A percentile compares a stretch with the other conserved stretches of the same genome.
Conservation (phyloP, 306 rosid species). For the Rosa lucieae region DNA sequence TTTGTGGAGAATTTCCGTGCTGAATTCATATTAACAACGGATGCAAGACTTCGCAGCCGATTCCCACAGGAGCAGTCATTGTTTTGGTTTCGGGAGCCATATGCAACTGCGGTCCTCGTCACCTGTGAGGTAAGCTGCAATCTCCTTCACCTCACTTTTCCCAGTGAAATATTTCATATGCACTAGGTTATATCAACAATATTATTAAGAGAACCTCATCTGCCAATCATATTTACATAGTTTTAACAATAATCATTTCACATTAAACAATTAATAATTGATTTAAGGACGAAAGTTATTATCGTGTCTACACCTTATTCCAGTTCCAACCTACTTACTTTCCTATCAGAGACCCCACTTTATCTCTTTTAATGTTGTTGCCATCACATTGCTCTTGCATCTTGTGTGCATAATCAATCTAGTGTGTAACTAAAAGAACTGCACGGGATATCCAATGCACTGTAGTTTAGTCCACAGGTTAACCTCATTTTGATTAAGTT, state of each 20-base stretch:
- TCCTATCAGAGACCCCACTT: background rate
- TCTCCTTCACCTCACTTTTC: constrained; percentile 17
- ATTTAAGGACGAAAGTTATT: background rate
- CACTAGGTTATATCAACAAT: background rate
- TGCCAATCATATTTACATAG: background rate
- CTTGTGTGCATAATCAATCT: background rate
- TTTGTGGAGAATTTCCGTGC: constrained; percentile 65
- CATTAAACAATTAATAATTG: background rate
- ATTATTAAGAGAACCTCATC: background rate
- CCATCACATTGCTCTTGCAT: background rate
- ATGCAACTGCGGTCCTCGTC: constrained; percentile 84
- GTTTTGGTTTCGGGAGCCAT: constrained; percentile 96
- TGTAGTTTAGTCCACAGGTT: background rate
- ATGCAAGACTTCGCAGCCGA: constrained; percentile 91
- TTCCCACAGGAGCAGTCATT: constrained; percentile 89
- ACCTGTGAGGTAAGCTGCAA: constrained; percentile 77
- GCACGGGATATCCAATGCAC: background rate
- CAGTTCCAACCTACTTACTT: background rate
- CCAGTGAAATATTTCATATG: background rate
- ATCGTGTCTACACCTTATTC: background rate
- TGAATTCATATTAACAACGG: constrained; percentile 91
- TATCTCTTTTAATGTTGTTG: background rate
- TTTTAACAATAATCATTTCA: background rate
- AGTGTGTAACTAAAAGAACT: background rate
- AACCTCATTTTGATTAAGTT: background rate